Percentiles rank a stretch among this genome's conserved stretches.
Evolutionary conservation across 345 rosid genomes (phyloP).

Genomic region (Limnanthes douglasii): DNA sequence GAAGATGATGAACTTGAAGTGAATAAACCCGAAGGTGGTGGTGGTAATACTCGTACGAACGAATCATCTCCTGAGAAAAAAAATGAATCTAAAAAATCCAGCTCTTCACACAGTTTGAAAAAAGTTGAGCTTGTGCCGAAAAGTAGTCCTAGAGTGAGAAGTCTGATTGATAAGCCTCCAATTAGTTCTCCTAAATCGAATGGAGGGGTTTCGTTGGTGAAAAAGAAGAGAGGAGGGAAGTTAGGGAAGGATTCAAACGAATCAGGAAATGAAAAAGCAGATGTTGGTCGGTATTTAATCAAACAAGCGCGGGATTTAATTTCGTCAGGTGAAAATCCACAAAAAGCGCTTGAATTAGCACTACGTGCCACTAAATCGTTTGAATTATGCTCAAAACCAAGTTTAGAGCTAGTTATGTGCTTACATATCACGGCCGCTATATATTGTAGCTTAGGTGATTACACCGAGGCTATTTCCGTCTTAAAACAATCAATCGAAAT

Average conservation of each 20-base stretch:
- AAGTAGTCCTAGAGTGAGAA: slow-evolving; percentile 22
- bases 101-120: slow-evolving; percentile 21
- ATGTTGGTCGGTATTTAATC: slow-evolving; percentile 57
- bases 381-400: slow-evolving; percentile 44
- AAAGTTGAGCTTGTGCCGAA: slow-evolving; percentile 17
- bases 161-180: slow-evolving; percentile 18
- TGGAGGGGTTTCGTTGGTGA: slow-evolving; percentile 13
- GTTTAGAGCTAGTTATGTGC: slow-evolving; percentile 70
- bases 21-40: slow-evolving; percentile 27
- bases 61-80: slow-evolving; percentile 27
- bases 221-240: slow-evolving; percentile 33
- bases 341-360: slow-evolving; percentile 61
- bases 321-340: slow-evolving; percentile 52
- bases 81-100: slow-evolving; percentile 20
- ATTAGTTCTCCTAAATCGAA: slow-evolving; percentile 29
- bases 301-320: slow-evolving; percentile 67
- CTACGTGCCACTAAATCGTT: slow-evolving; percentile 58
- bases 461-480: slow-evolving; percentile 63
- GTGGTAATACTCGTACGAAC: too few species aligned
- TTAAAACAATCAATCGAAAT: slow-evolving; percentile 68
- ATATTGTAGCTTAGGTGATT: slow-evolving; percentile 60
- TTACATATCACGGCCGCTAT: slow-evolving; percentile 80
- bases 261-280: slow-evolving; percentile 23
- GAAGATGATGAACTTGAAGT: slow-evolving; percentile 23
- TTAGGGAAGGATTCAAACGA: slow-evolving; percentile 36